phyloP scores from a whole-genome alignment of 2,329 filamentous ascomycete species.

The Colletotrichum cuscutae region DNA sequence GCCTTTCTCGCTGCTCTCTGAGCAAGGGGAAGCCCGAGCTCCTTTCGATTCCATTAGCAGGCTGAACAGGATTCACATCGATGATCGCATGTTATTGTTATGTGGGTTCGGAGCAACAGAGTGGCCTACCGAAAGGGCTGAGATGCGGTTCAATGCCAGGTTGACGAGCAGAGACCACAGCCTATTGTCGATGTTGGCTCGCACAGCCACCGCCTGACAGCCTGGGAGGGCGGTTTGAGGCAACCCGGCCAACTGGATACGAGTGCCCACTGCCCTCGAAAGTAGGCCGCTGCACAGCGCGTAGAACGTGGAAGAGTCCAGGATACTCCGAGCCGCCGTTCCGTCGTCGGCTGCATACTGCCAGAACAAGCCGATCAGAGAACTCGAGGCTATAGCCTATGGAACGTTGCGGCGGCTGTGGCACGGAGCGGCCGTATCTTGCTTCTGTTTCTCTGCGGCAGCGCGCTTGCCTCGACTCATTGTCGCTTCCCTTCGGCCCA shows the following conservation, averaged over 20 bases:
- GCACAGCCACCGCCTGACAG: conserved; percentile 29
- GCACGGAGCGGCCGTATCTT: neutral
- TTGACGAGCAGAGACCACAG: conserved; percentile 27
- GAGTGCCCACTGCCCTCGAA: conserved; percentile 2
- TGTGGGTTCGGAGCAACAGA: neutral
- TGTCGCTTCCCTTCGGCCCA: neutral
- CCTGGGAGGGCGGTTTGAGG: conserved; percentile 6
- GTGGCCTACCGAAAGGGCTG: conserved; percentile 1
- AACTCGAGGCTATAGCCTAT: conserved; percentile 10
- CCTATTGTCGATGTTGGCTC: conserved; percentile 10
- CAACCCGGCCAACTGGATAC: conserved; percentile 26
- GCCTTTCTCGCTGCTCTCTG: conserved; percentile 14
- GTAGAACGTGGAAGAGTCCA: neutral
- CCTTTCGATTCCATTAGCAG: neutral
- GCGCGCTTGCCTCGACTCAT: neutral
- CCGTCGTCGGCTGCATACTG: neutral
- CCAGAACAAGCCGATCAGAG: neutral
- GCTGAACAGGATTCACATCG: neutral
- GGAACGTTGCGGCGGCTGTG: conserved; percentile 17
- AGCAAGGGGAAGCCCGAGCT: conserved; percentile 13
- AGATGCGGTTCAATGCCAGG: neutral
- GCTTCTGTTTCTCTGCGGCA: neutral
- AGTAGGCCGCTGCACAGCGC: neutral
- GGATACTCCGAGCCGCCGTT: neutral
- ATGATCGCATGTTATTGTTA: neutral